These are phyloP conservation scores for Eimeria maxima DNA, from an alignment of 169 alveolate species.

Conservation along the genomic window DNA sequence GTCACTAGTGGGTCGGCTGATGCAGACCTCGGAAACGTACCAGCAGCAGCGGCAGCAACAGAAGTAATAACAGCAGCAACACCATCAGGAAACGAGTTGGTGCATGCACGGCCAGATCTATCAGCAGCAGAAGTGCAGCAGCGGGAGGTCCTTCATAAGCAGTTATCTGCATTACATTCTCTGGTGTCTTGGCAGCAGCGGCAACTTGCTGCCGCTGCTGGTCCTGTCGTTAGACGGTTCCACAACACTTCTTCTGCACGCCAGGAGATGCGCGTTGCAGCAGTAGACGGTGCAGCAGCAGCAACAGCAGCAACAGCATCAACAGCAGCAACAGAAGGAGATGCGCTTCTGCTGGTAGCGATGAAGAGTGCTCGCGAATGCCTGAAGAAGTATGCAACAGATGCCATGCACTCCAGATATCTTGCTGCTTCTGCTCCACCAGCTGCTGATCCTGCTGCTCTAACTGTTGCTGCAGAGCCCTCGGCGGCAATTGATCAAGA, in stretches of 20 bases:
- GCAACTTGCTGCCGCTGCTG: constrained; percentile 33
- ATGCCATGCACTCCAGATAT: background rate
- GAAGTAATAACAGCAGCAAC: background rate
- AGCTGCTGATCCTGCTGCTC: background rate
- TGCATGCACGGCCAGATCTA: background rate
- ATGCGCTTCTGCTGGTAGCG: background rate
- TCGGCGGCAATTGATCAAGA: background rate
- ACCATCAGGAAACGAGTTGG: background rate
- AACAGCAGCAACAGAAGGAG: background rate
- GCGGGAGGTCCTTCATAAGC: background rate
- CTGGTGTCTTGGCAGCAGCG: constrained; percentile 46
- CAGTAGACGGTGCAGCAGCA: constrained; percentile 12
- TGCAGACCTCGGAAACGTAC: background rate
- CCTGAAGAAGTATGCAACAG: constrained; percentile 14
- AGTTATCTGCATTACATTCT: background rate
- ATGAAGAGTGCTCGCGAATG: constrained; percentile 16
- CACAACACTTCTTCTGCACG: background rate
- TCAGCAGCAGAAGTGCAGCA: constrained; percentile 38
- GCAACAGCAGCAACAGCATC: constrained; percentile 49
- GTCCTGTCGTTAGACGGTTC: constrained; percentile 16
- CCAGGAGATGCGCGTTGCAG: constrained; percentile 34
- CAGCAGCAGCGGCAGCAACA: constrained; percentile 30
- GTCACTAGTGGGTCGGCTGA: background rate
- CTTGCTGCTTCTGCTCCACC: background rate
- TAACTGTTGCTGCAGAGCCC: background rate